Base-by-base conservation (phyloP, 306 rosid genomes). In the Trifolium repens region DNA sequence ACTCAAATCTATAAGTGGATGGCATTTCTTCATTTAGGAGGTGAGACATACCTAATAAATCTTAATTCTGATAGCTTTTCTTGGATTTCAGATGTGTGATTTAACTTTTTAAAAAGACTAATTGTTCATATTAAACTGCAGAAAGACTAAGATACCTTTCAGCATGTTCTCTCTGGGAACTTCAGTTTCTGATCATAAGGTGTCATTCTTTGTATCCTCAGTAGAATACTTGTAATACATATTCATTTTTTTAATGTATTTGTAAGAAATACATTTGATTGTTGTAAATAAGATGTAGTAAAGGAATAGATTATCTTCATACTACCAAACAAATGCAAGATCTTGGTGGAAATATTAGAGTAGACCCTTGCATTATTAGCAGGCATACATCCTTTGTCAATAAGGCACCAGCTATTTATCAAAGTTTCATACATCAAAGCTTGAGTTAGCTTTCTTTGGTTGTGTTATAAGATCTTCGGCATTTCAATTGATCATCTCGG, bases 1-100 rank as follows among this genome's bases (percentile, higher is more conserved):
- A 82, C 81, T 50, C 80, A 80, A 86, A 82, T 84, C 84, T 79
- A 66, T 89, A 84, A 91, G 27, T 50, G 66, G 54, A 37, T 57
- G 55, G 26, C 77, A 80, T 77, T 72, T 60, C 62, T 77, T 57
- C 80, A 53, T 30, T 50, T 65, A 42, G 69, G 76, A 73, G 84
- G 88, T 84, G 85, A 78, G 87, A 73, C 67, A 60, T 53, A 24
- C 34, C 8, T 22, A 22, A 53, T 14, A n/a, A 74, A 39, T 71
- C 79, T 49, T 42, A 50, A 17, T 46, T 46, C 15, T 75, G 72
- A 11, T 49, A 32, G 30, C 16, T 55, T 76, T 84, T 71, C n/a
- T 60, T 64, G 57, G 57, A 16, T 74, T 73, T 66, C 58, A 58
- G 54, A 58, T 68, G 32, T 67, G 43, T 58, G 37, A 24, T 42